These are phyloP conservation scores for Mortierella sp. DNA, from an alignment of 371 early-diverging fungal species.

Conservation along the genomic window DNA sequence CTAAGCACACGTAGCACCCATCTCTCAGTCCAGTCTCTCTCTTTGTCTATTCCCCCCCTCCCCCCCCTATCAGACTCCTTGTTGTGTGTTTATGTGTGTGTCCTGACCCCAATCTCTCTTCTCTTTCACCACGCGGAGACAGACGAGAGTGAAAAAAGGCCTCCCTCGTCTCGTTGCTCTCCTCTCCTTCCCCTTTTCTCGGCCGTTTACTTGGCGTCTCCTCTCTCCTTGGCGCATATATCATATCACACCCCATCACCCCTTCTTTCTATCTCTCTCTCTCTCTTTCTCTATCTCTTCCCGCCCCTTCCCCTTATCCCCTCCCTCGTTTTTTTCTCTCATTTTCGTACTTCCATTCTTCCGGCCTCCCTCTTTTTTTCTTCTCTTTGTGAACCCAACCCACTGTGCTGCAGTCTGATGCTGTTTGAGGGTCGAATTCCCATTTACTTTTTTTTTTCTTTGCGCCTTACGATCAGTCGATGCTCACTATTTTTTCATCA, in stretches of 20 bases:
- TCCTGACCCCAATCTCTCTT: not conserved
- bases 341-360: not conserved
- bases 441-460: not conserved
- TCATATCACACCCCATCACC: not conserved
- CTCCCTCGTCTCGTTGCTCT: not conserved
- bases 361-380: not conserved
- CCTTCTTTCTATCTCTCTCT: not conserved
- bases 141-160: not conserved
- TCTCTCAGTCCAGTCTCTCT: not conserved
- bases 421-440: not conserved
- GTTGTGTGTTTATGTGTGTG: not conserved
- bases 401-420: no score
- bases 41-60: not conserved
- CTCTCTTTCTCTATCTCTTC: not conserved
- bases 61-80: not conserved
- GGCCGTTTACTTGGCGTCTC: slow-evolving; percentile 7
- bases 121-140: not conserved
- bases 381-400: not conserved
- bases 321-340: not conserved
- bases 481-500: not conserved
- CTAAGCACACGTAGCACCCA: no score
- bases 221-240: not conserved
- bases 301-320: not conserved
- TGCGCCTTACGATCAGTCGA: not conserved
- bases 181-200: not conserved